A percentile compares a stretch with the other conserved stretches of the same genome.
phyloP scores from a whole-genome alignment of 1,139 yeast species.

The Ogataea hybrid region DNA sequence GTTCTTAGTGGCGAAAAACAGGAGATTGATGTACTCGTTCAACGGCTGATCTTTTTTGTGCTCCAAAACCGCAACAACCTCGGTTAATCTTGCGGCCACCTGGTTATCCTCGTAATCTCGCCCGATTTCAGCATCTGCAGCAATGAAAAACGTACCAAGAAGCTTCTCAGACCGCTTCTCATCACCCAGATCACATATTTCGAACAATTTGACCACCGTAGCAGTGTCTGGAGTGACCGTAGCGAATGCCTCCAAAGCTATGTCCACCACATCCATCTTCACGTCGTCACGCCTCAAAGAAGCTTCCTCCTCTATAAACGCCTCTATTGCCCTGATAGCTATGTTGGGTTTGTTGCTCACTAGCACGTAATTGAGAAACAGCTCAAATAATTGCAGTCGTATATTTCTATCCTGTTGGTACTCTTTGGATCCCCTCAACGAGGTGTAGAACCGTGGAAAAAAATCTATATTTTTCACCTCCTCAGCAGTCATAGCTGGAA shows the following conservation, averaged over 20 bases:
- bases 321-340: constrained; percentile 26
- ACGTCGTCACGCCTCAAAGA: constrained; percentile 17
- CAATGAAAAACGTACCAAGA: constrained; percentile 25
- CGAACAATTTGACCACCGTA: constrained; percentile 23
- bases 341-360: constrained; percentile 27
- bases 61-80: constrained; percentile 21
- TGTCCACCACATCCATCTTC: constrained; percentile 24
- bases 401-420: constrained; percentile 19
- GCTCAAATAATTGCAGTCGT: constrained; percentile 31
- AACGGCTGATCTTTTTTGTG: constrained; percentile 20
- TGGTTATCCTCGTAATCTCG: constrained; percentile 27
- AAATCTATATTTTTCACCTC: constrained; percentile 30
- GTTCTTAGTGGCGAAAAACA: constrained; percentile 30
- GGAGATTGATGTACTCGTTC: constrained; percentile 27
- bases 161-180: constrained; percentile 14
- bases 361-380: constrained; percentile 32
- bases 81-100: constrained; percentile 21
- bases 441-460: constrained; percentile 32
- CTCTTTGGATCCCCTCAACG: constrained; percentile 26
- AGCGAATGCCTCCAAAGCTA: constrained; percentile 30
- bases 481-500: constrained; percentile 28
- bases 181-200: constrained; percentile 19
- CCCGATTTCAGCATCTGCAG: constrained; percentile 30
- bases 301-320: constrained; percentile 27
- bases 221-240: constrained; percentile 28